phyloP scores from a whole-genome alignment of 352 stramenopile species.

The Globisporangium middletonii region DNA sequence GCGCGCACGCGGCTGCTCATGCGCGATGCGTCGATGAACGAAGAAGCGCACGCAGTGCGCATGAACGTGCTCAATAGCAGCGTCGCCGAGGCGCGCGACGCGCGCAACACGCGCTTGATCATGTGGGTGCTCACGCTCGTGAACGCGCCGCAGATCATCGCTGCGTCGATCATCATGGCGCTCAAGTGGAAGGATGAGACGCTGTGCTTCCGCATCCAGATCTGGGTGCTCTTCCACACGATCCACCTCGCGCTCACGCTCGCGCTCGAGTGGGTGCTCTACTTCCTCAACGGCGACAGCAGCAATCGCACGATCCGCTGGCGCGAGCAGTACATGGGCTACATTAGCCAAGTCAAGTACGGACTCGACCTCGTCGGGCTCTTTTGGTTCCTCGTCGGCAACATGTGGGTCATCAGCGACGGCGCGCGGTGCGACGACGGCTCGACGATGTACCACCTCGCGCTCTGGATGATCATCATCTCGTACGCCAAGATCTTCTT shows the following conservation, averaged over 20 bases:
- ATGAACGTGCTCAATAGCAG: conserved; percentile 83
- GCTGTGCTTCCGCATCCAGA: conserved; percentile 76
- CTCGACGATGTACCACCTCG: conserved; percentile 73
- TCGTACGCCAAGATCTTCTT: conserved; percentile 92
- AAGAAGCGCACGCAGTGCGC: conserved; percentile 74
- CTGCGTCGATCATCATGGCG: conserved; percentile 45
- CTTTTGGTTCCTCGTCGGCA: conserved; percentile 86
- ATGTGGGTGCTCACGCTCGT: conserved; percentile 75
- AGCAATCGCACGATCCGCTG: conserved; percentile 54
- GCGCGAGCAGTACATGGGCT: conserved; percentile 62
- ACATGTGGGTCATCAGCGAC: conserved; percentile 88
- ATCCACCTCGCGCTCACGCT: conserved; percentile 62
- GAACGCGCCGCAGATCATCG: conserved; percentile 71
- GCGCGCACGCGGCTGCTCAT: conserved; percentile 28
- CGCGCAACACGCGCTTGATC: conserved; percentile 72
- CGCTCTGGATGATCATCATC: conserved; percentile 90
- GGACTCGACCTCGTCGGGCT: conserved; percentile 63
- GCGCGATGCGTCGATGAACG: conserved; percentile 24
- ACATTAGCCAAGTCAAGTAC: conserved; percentile 78
- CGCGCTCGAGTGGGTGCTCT: conserved; percentile 68
- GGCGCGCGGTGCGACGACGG: conserved; percentile 73
- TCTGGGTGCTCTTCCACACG: conserved; percentile 79
- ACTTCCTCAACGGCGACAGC: conserved; percentile 54
- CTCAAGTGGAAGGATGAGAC: conserved; percentile 66
- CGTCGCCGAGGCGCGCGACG: conserved; percentile 73